Conservation (phyloP, 176 grass and related monocot genomes). For the Aegilops bicornis region DNA sequence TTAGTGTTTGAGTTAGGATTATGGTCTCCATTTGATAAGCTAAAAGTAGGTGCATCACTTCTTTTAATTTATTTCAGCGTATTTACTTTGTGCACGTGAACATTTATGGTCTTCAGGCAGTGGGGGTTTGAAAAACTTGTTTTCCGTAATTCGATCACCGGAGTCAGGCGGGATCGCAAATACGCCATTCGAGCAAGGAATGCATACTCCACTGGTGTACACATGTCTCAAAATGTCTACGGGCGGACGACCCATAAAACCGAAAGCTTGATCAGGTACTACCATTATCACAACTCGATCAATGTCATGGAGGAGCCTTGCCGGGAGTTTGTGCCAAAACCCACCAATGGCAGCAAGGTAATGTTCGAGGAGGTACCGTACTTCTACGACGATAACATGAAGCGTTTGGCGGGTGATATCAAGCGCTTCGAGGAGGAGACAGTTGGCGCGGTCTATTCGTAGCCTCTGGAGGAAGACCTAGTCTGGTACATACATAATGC, state of each 20-base stretch:
- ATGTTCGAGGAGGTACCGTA: slow-evolving; percentile 63
- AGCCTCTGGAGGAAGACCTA: background rate
- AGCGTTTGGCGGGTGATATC: slow-evolving; percentile 43
- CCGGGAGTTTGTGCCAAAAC: slow-evolving; percentile 39
- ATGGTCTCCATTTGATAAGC: background rate
- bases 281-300: slow-evolving; percentile 85
- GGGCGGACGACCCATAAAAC: slow-evolving; percentile 70
- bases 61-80: background rate
- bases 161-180: slow-evolving; percentile 69
- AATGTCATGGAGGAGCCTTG: slow-evolving; percentile 58
- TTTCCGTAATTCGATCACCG: slow-evolving; percentile 58
- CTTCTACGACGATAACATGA: slow-evolving; percentile 61
- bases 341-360: slow-evolving; percentile 33
- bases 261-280: slow-evolving; percentile 79
- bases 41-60: background rate
- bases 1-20: background rate
- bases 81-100: background rate
- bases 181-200: slow-evolving; percentile 81
- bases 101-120: slow-evolving; percentile 34
- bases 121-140: slow-evolving; percentile 96
- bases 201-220: slow-evolving; percentile 72
- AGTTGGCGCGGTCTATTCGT: slow-evolving; percentile 29
- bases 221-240: slow-evolving; percentile 75
- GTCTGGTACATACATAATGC: slow-evolving; percentile 20
- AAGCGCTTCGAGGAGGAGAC: slow-evolving; percentile 59